Conservation (phyloP, 2,329 filamentous ascomycete species). For the Alternaria novae-zelandiae region DNA sequence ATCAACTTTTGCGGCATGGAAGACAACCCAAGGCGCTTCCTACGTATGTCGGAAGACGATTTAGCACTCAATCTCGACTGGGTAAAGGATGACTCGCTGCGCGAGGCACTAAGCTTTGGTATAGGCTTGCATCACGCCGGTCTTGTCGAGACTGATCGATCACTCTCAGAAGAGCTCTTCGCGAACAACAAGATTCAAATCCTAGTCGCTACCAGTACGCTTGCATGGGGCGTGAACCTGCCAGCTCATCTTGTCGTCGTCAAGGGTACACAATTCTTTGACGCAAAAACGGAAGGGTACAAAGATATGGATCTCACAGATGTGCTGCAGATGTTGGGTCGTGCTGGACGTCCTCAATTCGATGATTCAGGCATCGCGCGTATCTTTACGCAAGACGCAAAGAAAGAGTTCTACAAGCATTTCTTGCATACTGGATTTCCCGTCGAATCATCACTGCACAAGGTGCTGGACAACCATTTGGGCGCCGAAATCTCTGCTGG, state of each 20-base stretch:
- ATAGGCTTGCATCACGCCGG: conserved; percentile 97
- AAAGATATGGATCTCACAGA: conserved; percentile 99
- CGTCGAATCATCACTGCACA: conserved; percentile 94
- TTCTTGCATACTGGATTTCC: conserved; percentile 98
- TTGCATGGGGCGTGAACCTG: conserved; percentile 98
- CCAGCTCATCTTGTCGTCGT: conserved; percentile 97
- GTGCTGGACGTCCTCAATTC: conserved; percentile 94
- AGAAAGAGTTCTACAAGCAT: conserved; percentile 99
- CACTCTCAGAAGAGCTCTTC: conserved; percentile 91
- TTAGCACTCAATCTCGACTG: conserved; percentile 83
- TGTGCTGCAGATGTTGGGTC: conserved; percentile 95
- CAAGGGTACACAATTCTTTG: conserved; percentile 97
- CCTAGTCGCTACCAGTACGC: conserved; percentile 90
- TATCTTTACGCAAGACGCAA: conserved; percentile 96
- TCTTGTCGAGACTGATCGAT: conserved; percentile 91
- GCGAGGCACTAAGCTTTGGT: conserved; percentile 94
- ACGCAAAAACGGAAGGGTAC: conserved; percentile 96
- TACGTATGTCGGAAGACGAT: conserved; percentile 94
- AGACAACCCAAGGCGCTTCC: conserved; percentile 91
- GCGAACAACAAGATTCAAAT: conserved; percentile 98
- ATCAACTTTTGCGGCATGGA: conserved; percentile 99
- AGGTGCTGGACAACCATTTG: conserved; percentile 95
- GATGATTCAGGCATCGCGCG: conserved; percentile 94
- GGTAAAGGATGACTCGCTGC: conserved; percentile 90
- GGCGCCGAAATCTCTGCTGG: conserved; percentile 93